phyloP scores from a whole-genome alignment of 108 stramenopile genomes.

The Skeletonema costatum region DNA sequence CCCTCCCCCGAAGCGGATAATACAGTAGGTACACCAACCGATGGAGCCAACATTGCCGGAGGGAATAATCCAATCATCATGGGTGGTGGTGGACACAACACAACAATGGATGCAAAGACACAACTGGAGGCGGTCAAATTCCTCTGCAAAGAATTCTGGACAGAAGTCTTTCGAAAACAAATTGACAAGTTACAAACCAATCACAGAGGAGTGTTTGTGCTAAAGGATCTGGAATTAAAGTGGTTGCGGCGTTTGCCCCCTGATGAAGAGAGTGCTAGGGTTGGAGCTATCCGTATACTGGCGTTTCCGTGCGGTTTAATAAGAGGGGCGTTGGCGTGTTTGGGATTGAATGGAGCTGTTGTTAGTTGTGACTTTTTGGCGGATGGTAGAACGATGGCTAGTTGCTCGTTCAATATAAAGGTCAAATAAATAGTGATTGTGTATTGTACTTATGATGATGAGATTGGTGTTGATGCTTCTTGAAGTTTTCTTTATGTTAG shows the following conservation, averaged over 20 bases:
- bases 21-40: constrained; percentile 50
- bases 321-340: constrained; percentile 86
- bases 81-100: constrained; percentile 42
- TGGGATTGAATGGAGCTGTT: constrained; percentile 81
- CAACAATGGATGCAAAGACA: constrained; percentile 45
- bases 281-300: constrained; percentile 77
- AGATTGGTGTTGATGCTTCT: neutral
- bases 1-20: constrained; percentile 49
- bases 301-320: constrained; percentile 92
- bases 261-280: constrained; percentile 72
- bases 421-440: constrained; percentile 62
- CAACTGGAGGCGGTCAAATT: constrained; percentile 95
- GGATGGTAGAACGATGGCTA: constrained; percentile 87
- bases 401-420: constrained; percentile 93
- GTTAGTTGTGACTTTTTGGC: constrained; percentile 93
- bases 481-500: neutral
- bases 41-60: neutral
- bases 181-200: constrained; percentile 96
- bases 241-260: constrained; percentile 80
- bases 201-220: constrained; percentile 92
- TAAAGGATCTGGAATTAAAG: constrained; percentile 84
- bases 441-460: neutral
- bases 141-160: constrained; percentile 95
- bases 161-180: constrained; percentile 91
- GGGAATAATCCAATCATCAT: constrained; percentile 35